Base-by-base conservation (phyloP, 2,329 filamentous ascomycete genomes). In the Diaporthe sp. region DNA sequence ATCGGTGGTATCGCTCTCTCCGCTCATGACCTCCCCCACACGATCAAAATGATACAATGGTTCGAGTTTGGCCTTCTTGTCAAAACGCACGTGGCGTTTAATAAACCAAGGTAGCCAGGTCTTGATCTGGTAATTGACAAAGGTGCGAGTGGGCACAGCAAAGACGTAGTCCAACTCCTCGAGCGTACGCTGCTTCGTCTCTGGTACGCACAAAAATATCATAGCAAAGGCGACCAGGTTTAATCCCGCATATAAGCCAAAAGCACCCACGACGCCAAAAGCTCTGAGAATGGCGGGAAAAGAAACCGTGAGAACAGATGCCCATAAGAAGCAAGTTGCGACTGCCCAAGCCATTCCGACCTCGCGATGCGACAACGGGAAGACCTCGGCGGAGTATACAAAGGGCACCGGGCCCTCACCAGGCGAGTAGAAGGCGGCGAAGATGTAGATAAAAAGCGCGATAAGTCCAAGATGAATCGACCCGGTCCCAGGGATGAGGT, bases 321-420 rank as follows among this genome's bases (percentile, higher is more conserved):
- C 89, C 85, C 88, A 91, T 79, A 88, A 87, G 19, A 92, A 85
- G 77, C 90, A 92, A 2, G 91, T 93, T 1, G 92, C 91, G n/a
- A 93, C 91, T 10, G 91, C 89, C 83, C 88, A 93, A 0, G 88
- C 88, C 92, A 94, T 94, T 74, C 92, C 92, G 35, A 94, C 87
- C 80, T 94, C 92, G 78, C 92, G 88, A 80, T 94, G 92, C 0
- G 91, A 92, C 2, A 94, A 87, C 0, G 92, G 92, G 80, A 92
- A 94, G 2, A 93, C 90, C 81, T 94, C 92, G 64, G 92, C 92
- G 4, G 87, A 89, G 83, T 94, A 94, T 40, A 90, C 90, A 80
- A 92, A 94, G 0, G 92, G 92, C 15, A 94, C 92, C 13, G 90
- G 90, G 0, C 91, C 92, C 83, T 94, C 92, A 2, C 89, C 80